phyloP scores from a whole-genome alignment of 202 grass and related monocot species.

The Brachypodium distachyon region DNA sequence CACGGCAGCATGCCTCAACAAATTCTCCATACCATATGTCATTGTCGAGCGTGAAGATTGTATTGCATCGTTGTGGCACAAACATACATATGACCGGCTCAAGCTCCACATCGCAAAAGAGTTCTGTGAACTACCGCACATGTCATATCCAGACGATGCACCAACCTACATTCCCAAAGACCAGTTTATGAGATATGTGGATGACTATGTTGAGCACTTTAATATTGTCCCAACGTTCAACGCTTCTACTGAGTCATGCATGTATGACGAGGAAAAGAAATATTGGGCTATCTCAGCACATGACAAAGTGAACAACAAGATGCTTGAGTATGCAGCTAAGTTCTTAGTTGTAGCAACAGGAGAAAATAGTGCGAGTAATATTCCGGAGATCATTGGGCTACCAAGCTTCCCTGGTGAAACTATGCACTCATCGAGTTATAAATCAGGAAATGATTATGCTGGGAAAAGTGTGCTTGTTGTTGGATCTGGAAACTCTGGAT shows the following conservation, averaged over 20 bases:
- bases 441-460: conserved; percentile 29
- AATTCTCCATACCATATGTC: conserved; percentile 41
- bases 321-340: conserved; percentile 17
- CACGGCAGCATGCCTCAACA: conserved; percentile 46
- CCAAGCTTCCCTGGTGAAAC: conserved; percentile 32
- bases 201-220: conserved; percentile 41
- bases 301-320: neutral
- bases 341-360: conserved; percentile 75
- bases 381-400: conserved; percentile 39
- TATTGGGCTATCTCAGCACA: conserved; percentile 21
- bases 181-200: conserved; percentile 63
- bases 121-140: conserved; percentile 65
- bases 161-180: conserved; percentile 54
- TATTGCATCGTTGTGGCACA: conserved; percentile 55
- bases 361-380: conserved; percentile 49
- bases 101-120: conserved; percentile 68
- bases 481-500: conserved; percentile 83
- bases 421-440: conserved; percentile 46
- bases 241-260: conserved; percentile 36
- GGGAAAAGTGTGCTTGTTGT: conserved; percentile 59
- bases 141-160: conserved; percentile 33
- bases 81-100: conserved; percentile 58
- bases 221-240: conserved; percentile 42
- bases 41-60: conserved; percentile 58
- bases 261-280: conserved; percentile 25